Evolutionary conservation across 768 basidiomycete species (phyloP), one percentile per base, ranked within the genome.

Genomic region (Collybiopsis luxurians): DNA sequence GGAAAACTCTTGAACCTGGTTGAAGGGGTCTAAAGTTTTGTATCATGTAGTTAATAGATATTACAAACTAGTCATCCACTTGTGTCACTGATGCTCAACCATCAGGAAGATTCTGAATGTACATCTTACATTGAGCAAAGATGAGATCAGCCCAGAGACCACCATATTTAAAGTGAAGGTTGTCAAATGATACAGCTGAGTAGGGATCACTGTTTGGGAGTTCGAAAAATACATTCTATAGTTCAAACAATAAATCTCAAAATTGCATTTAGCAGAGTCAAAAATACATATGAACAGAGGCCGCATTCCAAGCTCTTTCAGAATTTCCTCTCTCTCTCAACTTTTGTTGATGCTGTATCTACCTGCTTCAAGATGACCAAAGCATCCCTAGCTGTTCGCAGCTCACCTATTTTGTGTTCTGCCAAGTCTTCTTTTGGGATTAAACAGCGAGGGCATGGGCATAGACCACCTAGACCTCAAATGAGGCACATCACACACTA

Each of bases 401-500:
- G 43, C 28, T 3, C 54, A 17, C 7, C 13, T 10, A 17, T 31
- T 13, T 23, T 9, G 9, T 47, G 31, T 17, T 55, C 30, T 11
- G 40, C 4, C 3, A 55, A 21, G 4, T 55, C 44, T 5, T 12
- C n/a, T 12, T 31, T 46, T 21, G 44, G 54, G 19, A 54, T 27
- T 43, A 9, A 3, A 38, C 21, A 55, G n/a, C n/a, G n/a, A n/a
- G n/a, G n/a, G n/a, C 27, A 55, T 27, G 38, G 53, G 44, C 27
- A 30, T 19, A 55, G 30, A 23, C 44, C n/a, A 10, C 15, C 30
- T 3, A 47, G 6, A 44, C 54, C 54, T 27, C 44, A 43, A 15
- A 24, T 55, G n/a, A 55, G 54, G 27, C 9, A 19, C 24, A 55
- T 47, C 12, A 55, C 44, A 34, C 40, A 55, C 28, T 55, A 21